A percentile compares a stretch with the other conserved stretches of the same genome.
phyloP scores from a whole-genome alignment of 768 basidiomycete species.

The Suillus subalutaceus region DNA sequence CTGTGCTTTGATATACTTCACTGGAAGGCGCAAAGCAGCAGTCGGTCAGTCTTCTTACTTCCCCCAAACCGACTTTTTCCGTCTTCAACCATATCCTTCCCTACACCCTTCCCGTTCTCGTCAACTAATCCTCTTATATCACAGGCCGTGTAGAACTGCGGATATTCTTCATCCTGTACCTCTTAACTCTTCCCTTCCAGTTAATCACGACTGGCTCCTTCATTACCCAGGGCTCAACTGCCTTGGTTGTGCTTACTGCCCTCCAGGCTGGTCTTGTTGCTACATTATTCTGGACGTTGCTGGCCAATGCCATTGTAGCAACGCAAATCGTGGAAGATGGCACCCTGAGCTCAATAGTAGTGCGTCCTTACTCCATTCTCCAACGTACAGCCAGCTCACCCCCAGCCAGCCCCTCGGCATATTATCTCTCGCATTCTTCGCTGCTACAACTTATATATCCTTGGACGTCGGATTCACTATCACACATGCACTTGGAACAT shows the following conservation, averaged over 20 bases:
- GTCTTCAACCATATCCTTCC: conserved; percentile 1
- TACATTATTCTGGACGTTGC: conserved; percentile 76
- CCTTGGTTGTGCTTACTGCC: conserved; percentile 70
- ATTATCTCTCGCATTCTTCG: conserved; percentile 62
- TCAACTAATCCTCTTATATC: conserved; percentile 13
- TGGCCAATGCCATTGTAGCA: conserved; percentile 76
- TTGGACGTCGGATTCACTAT: conserved; percentile 79
- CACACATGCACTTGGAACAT: conserved; percentile 61
- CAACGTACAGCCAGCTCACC: background rate
- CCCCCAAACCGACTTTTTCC: background rate
- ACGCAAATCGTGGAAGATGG: conserved; percentile 96
- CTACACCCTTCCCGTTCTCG: background rate
- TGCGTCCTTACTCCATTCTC: conserved; percentile 37
- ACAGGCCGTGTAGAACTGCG: conserved; percentile 73
- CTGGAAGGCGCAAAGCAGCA: conserved; percentile 77
- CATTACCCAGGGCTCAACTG: conserved; percentile 73
- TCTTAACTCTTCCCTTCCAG: conserved; percentile 76
- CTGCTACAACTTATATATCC: conserved; percentile 78
- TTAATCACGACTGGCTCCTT: conserved; percentile 81
- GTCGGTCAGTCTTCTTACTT: conserved; percentile 63
- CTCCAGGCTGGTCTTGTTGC: conserved; percentile 80
- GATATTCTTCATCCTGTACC: conserved; percentile 64
- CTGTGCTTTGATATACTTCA: conserved; percentile 56
- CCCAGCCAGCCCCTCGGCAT: conserved; percentile 60
- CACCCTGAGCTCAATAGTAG: conserved; percentile 67